Conservation (phyloP, 257 asterid genomes). For the Orobanche coerulescens region DNA sequence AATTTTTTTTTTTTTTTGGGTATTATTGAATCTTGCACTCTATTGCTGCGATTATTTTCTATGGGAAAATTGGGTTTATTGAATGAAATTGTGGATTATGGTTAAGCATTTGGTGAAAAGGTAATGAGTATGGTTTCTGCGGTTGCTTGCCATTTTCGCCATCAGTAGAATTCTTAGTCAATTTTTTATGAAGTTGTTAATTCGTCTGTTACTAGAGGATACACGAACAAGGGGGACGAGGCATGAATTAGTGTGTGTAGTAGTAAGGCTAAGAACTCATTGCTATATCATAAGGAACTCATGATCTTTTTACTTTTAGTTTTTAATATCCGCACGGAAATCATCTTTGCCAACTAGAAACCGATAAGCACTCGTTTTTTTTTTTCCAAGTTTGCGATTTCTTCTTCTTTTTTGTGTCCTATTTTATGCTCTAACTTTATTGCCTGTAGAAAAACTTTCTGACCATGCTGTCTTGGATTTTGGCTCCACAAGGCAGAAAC, state of each 20-base stretch:
- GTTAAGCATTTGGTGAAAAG: no score
- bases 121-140: no score
- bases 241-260: not conserved
- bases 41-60: not conserved
- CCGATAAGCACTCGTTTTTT: no score
- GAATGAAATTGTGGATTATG: constrained; percentile 21
- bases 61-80: constrained; percentile 9
- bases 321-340: not conserved
- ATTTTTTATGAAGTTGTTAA: not conserved
- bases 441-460: no score
- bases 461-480: no score
- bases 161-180: not conserved
- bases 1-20: not conserved
- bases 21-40: constrained; percentile 22
- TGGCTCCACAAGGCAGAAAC: no score
- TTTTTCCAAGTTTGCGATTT: no score
- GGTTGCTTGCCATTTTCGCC: constrained; percentile 11
- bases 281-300: no score
- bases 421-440: no score
- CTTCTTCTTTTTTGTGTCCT: no score
- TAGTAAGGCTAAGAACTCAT: not conserved
- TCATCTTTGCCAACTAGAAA: no score
- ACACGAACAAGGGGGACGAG: constrained; percentile 7
- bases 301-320: not conserved
- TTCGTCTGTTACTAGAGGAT: not conserved